A percentile compares a stretch with the other conserved stretches of the same genome.
These are phyloP conservation scores for Eimeria maxima DNA, from an alignment of 169 alveolate species.

Conservation along the genomic window DNA sequence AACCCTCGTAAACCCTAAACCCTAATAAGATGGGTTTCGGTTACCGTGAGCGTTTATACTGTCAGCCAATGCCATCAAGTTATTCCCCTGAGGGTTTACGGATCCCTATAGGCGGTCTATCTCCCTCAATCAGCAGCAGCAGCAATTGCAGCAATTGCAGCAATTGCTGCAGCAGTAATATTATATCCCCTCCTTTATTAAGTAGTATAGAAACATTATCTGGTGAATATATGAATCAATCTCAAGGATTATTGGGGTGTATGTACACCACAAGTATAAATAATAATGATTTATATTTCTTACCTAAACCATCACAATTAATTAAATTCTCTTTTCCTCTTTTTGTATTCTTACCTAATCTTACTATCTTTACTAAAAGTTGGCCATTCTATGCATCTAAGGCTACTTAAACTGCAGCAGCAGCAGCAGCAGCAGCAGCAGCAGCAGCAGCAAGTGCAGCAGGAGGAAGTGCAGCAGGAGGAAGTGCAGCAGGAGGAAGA, in stretches of 20 bases:
- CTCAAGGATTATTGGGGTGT: slow-evolving; percentile 84
- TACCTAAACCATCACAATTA: slow-evolving; percentile 89
- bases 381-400: slow-evolving; percentile 90
- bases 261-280: slow-evolving; percentile 83
- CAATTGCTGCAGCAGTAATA: not conserved
- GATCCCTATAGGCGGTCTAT: not conserved
- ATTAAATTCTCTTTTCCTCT: slow-evolving; percentile 88
- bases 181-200: slow-evolving; percentile 1
- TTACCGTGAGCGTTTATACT: slow-evolving; percentile 79
- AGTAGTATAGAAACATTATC: slow-evolving; percentile 45
- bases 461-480: too few species aligned
- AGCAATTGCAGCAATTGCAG: not conserved
- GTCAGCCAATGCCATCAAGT: slow-evolving; percentile 74
- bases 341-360: slow-evolving; percentile 88
- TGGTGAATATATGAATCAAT: not conserved
- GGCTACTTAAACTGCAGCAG: slow-evolving; percentile 3
- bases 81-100: not conserved
- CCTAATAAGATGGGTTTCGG: slow-evolving; percentile 68
- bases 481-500: too few species aligned
- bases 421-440: too few species aligned
- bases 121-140: not conserved
- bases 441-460: too few species aligned
- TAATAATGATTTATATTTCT: slow-evolving; percentile 87
- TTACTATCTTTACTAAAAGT: slow-evolving; percentile 87
- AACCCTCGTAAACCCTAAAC: slow-evolving; percentile 24